Base-by-base conservation (phyloP, 2,329 filamentous ascomycete genomes). In the Plectosphaerella cucumerina region DNA sequence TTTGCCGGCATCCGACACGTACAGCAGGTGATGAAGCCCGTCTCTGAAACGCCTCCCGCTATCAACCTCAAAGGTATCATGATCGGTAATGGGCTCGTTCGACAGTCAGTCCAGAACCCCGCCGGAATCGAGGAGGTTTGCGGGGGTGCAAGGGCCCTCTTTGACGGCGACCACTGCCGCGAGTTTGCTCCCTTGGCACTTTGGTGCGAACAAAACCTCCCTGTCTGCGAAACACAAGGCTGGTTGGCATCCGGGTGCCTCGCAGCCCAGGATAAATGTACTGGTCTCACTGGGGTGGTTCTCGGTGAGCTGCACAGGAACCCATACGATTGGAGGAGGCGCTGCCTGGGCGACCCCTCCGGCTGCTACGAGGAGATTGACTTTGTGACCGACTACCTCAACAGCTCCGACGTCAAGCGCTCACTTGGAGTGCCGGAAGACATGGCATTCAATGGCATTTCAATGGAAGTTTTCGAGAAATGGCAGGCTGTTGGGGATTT, bases 1-100 rank as follows among this genome's bases (percentile, higher is more conserved):
- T 26, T 31, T 46, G 22, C 31, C 15, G 15, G n/a, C 31, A 17
- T 20, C 6, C 3, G 17, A 10, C 10, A 26, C 10, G 23, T 26
- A 10, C 23, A 26, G 10, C 23, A 26, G 23, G 10, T 26, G 23
- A 26, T 26, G 23, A 26, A 26, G 23, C 23, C 23, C 10, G 5
- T 26, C 23, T 5, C 5, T 26, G 23, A 26, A 26, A 26, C 5
- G 23, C 23, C 23, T 26, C 18, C 44, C 5, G 22, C 10, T 15
- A 48, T 48, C 10, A 21, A 48, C 21, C n/a, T 48, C 18, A 50
- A n/a, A 37, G 49, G 49, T 6, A 26, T 50, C 15, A 45, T 50
- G 34, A 47, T 50, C 14, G 49, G 49, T 15, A 50, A 50, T 6
- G 49, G 49, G 10, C 34, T 47, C 6, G 20, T 50, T 3, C 49